phyloP scores from a whole-genome alignment of 441 rosid species.

The Populus trichocarpa region DNA sequence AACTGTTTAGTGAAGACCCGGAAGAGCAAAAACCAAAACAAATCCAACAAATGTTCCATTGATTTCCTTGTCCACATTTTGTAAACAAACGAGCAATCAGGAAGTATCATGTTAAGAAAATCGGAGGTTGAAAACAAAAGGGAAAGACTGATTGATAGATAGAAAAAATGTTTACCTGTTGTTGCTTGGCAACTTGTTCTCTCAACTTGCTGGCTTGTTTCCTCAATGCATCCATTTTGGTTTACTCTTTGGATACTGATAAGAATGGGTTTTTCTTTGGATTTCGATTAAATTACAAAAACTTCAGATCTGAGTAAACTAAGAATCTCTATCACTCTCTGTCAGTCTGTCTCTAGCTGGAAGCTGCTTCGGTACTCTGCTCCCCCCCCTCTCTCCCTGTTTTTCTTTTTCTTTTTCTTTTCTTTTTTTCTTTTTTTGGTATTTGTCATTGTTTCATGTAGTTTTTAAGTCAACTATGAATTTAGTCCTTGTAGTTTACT shows the following conservation, averaged over 20 bases:
- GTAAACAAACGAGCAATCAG: slow-evolving; percentile 4
- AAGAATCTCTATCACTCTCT: too few species aligned
- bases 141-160: background rate
- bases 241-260: background rate
- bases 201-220: slow-evolving; percentile 87
- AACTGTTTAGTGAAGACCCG: background rate
- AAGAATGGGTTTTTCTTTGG: background rate
- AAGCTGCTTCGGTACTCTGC: too few species aligned
- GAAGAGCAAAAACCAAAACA: too few species aligned
- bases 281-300: too few species aligned
- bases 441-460: too few species aligned
- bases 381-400: too few species aligned
- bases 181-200: slow-evolving; percentile 93
- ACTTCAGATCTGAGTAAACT: too few species aligned
- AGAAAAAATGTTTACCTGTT: slow-evolving; percentile 38
- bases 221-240: slow-evolving; percentile 74
- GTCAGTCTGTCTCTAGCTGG: too few species aligned
- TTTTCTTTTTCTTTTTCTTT: too few species aligned
- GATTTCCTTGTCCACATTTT: background rate
- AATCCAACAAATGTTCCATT: background rate
- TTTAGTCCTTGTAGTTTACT: too few species aligned
- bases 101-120: background rate
- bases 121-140: background rate
- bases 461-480: too few species aligned
- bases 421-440: too few species aligned